These are phyloP conservation scores for Acanthamoeba culbertsoni DNA, from an alignment of 208 protist genomes.

Conservation along the genomic window DNA sequence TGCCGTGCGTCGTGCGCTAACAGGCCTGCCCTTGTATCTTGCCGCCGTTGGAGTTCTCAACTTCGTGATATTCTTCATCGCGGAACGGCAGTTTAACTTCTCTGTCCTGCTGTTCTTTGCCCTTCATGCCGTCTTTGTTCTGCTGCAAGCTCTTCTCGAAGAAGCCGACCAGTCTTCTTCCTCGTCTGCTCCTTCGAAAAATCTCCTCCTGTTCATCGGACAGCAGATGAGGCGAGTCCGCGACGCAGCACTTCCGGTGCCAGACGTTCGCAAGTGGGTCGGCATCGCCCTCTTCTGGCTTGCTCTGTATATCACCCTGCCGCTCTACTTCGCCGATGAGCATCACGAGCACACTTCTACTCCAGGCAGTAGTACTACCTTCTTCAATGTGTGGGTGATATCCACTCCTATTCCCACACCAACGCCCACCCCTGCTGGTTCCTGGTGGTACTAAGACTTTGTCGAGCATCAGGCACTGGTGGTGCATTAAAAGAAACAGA, in stretches of 20 bases:
- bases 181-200: not conserved
- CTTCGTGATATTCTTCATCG: conserved; percentile 2
- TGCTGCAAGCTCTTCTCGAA: not conserved
- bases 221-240: not conserved
- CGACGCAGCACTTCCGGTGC: not conserved
- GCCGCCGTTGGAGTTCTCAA: not conserved
- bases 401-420: not conserved
- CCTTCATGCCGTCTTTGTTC: not conserved
- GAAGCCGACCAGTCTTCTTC: not conserved
- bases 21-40: not conserved
- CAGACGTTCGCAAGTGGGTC: not conserved
- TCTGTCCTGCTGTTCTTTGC: conserved; percentile 2
- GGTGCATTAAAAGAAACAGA: too few relatives aligned
- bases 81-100: not conserved
- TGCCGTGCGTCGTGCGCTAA: conserved; percentile 13
- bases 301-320: not conserved
- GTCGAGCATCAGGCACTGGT: too few relatives aligned
- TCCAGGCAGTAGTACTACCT: not conserved
- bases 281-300: conserved; percentile 12
- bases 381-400: not conserved
- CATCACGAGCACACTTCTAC: not conserved
- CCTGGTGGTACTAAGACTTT: too few relatives aligned
- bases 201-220: not conserved
- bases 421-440: not conserved
- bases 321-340: conserved; percentile 35